Percentiles rank a stretch among this genome's conserved stretches.
These are phyloP conservation scores for Rhodotorula taiwanensis DNA, from an alignment of 768 basidiomycete genomes.

Conservation along the genomic window DNA sequence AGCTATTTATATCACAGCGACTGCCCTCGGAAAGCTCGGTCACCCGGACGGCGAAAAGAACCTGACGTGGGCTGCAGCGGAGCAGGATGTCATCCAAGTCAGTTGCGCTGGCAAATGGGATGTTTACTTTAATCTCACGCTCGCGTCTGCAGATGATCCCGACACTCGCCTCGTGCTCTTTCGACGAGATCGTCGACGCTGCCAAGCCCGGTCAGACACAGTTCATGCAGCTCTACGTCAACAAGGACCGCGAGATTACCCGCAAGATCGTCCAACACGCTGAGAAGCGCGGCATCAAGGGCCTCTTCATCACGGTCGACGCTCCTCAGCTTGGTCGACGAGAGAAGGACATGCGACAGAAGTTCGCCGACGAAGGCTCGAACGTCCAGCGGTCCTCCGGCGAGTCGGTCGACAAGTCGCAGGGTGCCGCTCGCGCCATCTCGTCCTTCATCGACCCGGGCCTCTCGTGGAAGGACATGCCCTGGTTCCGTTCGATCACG, in stretches of 20 bases:
- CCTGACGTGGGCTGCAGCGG: constrained; percentile 78
- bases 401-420: constrained; percentile 64
- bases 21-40: constrained; percentile 81
- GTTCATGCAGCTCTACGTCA: constrained; percentile 89
- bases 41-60: constrained; percentile 93
- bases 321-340: constrained; percentile 79
- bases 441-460: constrained; percentile 93
- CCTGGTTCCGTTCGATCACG: constrained; percentile 69
- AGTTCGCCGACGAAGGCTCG: constrained; percentile 73
- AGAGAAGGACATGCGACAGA: constrained; percentile 76
- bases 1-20: constrained; percentile 59
- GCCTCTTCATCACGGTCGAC: constrained; percentile 91
- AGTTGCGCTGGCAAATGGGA: no score
- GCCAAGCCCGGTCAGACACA: constrained; percentile 70
- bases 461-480: constrained; percentile 74
- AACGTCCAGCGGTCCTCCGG: constrained; percentile 49
- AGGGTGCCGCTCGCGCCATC: constrained; percentile 91
- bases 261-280: constrained; percentile 83
- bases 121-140: background rate
- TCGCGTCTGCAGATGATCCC: constrained; percentile 60
- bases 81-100: constrained; percentile 65
- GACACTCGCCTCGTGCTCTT: constrained; percentile 88
- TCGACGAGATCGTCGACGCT: constrained; percentile 89
- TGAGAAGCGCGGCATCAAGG: constrained; percentile 82
- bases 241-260: constrained; percentile 78